Conservation (phyloP, 2,329 filamentous ascomycete species). For the Lasiodiplodia sp. region DNA sequence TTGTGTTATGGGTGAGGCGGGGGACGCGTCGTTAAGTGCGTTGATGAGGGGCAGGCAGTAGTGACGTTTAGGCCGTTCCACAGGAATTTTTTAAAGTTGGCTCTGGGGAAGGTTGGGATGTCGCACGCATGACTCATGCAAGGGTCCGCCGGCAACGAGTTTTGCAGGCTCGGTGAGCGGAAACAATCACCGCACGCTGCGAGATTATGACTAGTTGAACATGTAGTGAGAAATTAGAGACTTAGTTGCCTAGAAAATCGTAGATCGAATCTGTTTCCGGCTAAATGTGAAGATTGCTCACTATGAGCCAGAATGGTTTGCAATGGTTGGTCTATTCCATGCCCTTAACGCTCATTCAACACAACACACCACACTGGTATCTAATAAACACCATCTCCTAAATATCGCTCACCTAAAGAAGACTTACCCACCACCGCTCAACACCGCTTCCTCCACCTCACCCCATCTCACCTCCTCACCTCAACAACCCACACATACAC, state of each 20-base stretch:
- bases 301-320: too few relatives aligned
- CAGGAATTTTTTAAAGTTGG: constrained; percentile 15
- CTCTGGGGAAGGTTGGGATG: neutral
- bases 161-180: neutral
- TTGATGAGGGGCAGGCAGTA: too few relatives aligned
- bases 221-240: neutral
- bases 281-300: too few relatives aligned
- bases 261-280: neutral
- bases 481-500: constrained; percentile 58
- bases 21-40: too few relatives aligned
- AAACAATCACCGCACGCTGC: neutral
- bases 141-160: constrained; percentile 2
- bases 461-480: constrained; percentile 31
- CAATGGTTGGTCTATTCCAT: too few relatives aligned
- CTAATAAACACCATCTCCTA: too few relatives aligned
- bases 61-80: too few relatives aligned
- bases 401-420: too few relatives aligned
- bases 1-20: too few relatives aligned
- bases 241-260: neutral
- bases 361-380: too few relatives aligned
- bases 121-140: constrained; percentile 10
- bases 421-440: too few relatives aligned
- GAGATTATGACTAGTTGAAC: neutral
- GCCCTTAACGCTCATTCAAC: too few relatives aligned
- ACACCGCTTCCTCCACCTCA: neutral